phyloP scores from a whole-genome alignment of 2,329 filamentous ascomycete genomes.

The Colletotrichum gigasporum region DNA sequence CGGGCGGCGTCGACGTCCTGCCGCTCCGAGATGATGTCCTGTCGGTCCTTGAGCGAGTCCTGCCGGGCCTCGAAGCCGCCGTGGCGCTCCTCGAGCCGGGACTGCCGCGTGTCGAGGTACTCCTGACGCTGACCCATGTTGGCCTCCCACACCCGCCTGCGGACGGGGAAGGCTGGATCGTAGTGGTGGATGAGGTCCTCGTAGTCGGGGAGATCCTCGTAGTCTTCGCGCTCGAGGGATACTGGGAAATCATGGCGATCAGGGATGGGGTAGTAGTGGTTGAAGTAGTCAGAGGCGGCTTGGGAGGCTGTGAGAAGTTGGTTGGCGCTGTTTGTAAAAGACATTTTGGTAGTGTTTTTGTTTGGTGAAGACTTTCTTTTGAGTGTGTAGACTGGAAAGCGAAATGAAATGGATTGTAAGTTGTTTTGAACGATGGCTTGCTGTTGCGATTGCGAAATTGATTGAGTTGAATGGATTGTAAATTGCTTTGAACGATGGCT shows the following conservation, averaged over 20 bases:
- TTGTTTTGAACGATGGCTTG: no score
- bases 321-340: no score
- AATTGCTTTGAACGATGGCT: no score
- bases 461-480: no score
- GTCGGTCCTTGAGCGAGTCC: slow-evolving; percentile 1
- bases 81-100: not conserved
- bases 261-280: not conserved
- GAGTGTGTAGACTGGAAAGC: no score
- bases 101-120: not conserved
- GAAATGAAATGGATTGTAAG: no score
- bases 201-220: not conserved
- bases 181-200: not conserved
- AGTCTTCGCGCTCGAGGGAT: not conserved
- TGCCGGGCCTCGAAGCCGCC: not conserved
- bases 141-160: not conserved
- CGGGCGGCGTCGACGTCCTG: not conserved
- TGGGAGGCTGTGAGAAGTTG: not conserved
- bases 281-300: not conserved
- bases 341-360: no score
- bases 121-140: not conserved
- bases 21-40: slow-evolving; percentile 9
- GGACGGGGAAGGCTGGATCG: not conserved
- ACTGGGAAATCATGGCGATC: not conserved
- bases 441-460: no score
- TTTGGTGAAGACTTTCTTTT: no score